Conservation (phyloP, 495 filamentous ascomycete species). For the Xylaria venustula region DNA sequence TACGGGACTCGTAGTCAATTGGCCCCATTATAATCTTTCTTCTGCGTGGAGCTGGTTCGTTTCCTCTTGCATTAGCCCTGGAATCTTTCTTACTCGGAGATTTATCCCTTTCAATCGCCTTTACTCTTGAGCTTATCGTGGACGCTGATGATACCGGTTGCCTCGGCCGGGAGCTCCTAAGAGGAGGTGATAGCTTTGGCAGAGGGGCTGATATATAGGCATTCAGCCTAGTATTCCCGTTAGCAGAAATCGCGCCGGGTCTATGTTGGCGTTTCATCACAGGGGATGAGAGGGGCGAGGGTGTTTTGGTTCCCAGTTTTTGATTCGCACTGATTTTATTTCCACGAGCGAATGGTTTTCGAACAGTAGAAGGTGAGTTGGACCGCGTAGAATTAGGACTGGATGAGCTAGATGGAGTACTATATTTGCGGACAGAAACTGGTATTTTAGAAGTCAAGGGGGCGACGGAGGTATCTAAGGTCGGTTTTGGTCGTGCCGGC, state of each 20-base stretch:
- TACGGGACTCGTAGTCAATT: conserved; percentile 75
- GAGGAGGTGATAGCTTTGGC: conserved; percentile 60
- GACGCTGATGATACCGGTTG: conserved; percentile 75
- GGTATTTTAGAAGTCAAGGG: conserved; percentile 43
- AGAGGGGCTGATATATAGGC: conserved; percentile 51
- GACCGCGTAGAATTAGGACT: conserved; percentile 50
- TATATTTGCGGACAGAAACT: conserved; percentile 41
- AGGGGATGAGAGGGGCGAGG: conserved; percentile 32
- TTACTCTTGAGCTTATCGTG: conserved; percentile 63
- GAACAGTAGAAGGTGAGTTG: conserved; percentile 47
- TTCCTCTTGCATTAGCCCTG: conserved; percentile 33
- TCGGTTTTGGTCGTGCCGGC: conserved; percentile 20
- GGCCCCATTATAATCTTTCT: conserved; percentile 57
- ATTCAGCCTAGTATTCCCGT: conserved; percentile 46
- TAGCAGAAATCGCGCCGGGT: conserved; percentile 26
- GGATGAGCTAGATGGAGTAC: conserved; percentile 37
- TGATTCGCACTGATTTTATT: conserved; percentile 40
- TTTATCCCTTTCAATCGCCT: conserved; percentile 39
- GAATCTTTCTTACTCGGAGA: conserved; percentile 37
- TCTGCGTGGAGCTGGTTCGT: conserved; percentile 36
- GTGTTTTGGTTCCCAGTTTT: conserved; percentile 37
- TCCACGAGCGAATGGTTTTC: conserved; percentile 35
- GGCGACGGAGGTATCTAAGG: conserved; percentile 31
- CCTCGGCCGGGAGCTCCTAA: conserved; percentile 79
- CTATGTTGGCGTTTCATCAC: conserved; percentile 23